phyloP scores from a whole-genome alignment of 805 yeast genomes.

The Yarrowia yakushimensis region DNA sequence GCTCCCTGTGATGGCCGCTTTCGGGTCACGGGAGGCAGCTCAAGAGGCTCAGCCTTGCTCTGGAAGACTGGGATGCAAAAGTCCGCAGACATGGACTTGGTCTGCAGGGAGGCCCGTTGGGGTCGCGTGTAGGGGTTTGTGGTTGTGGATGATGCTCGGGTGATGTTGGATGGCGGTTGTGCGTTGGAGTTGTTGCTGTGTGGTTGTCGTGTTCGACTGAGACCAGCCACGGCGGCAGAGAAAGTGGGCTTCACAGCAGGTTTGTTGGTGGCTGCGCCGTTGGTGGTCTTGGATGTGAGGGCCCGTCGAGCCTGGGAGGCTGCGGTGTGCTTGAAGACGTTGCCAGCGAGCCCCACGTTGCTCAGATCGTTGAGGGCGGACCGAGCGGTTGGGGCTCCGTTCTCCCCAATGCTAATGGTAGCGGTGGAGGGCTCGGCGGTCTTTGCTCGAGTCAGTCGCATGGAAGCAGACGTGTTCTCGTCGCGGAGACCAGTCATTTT shows the following conservation, averaged over 20 bases:
- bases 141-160: conserved; percentile 11
- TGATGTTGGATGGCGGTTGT: conserved; percentile 3
- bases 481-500: conserved; percentile 25
- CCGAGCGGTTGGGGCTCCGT: conserved; percentile 7
- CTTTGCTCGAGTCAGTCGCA: conserved; percentile 20
- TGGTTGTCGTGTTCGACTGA: conserved; percentile 15
- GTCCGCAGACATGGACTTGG: conserved; percentile 13
- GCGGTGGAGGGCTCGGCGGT: background rate
- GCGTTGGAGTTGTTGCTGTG: background rate
- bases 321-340: conserved; percentile 20
- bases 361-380: conserved; percentile 21
- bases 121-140: conserved; percentile 21
- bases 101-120: conserved; percentile 18
- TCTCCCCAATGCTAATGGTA: background rate
- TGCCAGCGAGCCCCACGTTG: conserved; percentile 12
- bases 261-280: conserved; percentile 46
- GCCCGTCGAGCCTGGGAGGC: conserved; percentile 19
- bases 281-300: conserved; percentile 21
- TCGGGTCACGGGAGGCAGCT: conserved; percentile 6
- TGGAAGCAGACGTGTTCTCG: conserved; percentile 18
- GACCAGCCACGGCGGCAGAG: conserved; percentile 3
- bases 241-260: conserved; percentile 45
- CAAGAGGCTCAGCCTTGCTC: conserved; percentile 10
- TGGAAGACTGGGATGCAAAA: conserved; percentile 14
- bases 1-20: conserved; percentile 16